Conservation (phyloP, 768 basidiomycete genomes). For the Trametes cinnabarina region DNA sequence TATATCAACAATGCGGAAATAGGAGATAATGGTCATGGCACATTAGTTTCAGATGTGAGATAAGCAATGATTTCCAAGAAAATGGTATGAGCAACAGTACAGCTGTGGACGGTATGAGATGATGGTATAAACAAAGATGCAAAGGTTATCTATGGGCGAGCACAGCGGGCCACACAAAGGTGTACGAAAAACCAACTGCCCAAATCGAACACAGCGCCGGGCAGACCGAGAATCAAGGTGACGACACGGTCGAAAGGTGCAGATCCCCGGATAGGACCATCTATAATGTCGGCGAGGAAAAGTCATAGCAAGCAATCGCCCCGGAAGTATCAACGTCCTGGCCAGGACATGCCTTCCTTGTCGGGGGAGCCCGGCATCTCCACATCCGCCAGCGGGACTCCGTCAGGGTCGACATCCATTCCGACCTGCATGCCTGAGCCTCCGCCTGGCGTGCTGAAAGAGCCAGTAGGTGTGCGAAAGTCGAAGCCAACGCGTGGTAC, state of each 20-base stretch:
- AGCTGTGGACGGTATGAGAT: constrained; percentile 1
- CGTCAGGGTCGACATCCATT: constrained; percentile 42
- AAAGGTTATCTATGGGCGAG: constrained; percentile 3
- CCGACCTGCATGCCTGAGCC: constrained; percentile 16
- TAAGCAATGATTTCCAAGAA: background rate
- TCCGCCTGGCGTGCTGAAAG: background rate
- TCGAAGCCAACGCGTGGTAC: constrained; percentile 5
- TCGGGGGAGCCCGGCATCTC: constrained; percentile 43
- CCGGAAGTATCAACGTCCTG: constrained; percentile 39
- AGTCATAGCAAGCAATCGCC: background rate
- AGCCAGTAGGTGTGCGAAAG: background rate
- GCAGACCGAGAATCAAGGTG: no score
- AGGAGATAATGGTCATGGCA: no score
- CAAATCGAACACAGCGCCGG: background rate
- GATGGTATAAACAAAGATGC: constrained; percentile 12
- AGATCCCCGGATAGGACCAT: no score
- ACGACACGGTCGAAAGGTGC: no score
- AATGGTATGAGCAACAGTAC: constrained; percentile 9
- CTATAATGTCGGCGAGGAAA: background rate
- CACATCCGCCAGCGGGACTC: constrained; percentile 30
- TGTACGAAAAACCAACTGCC: background rate
- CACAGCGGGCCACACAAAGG: background rate
- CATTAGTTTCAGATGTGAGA: no score
- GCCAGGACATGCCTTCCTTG: constrained; percentile 46
- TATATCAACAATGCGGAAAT: background rate